phyloP scores from a whole-genome alignment of 495 filamentous ascomycete genomes.

The Penicillium mononematosum region DNA sequence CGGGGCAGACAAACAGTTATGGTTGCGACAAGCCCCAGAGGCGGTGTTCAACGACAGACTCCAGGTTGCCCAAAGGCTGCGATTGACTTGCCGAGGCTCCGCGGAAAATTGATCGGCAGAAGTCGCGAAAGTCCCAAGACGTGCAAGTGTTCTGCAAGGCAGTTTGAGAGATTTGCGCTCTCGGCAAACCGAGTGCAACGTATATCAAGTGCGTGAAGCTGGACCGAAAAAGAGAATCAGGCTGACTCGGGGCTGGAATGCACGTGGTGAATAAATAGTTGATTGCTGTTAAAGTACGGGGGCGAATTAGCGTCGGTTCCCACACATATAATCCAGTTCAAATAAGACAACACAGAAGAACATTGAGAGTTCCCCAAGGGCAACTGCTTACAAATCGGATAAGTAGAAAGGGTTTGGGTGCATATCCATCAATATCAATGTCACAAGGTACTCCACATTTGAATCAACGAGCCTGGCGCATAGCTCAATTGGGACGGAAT shows the following conservation, averaged over 20 bases:
- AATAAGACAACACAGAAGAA: neutral
- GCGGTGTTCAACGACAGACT: neutral
- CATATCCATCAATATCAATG: neutral
- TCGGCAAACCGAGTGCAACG: neutral
- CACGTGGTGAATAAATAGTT: neutral
- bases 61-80: neutral
- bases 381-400: conserved; percentile 1
- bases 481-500: conserved; percentile 8
- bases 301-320: neutral
- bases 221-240: neutral
- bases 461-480: conserved; percentile 8
- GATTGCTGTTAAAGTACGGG: neutral
- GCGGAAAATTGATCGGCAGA: neutral
- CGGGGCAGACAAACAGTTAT: neutral
- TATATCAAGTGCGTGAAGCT: conserved; percentile 1
- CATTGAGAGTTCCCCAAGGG: neutral
- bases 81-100: conserved; percentile 1
- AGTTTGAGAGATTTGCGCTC: neutral
- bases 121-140: neutral
- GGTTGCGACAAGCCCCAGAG: neutral
- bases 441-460: conserved; percentile 1
- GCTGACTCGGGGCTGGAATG: neutral
- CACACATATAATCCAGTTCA: conserved; percentile 1
- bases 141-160: neutral
- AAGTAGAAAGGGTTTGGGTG: neutral